Conservation (phyloP, 768 basidiomycete genomes). For the Terana coerulea region DNA sequence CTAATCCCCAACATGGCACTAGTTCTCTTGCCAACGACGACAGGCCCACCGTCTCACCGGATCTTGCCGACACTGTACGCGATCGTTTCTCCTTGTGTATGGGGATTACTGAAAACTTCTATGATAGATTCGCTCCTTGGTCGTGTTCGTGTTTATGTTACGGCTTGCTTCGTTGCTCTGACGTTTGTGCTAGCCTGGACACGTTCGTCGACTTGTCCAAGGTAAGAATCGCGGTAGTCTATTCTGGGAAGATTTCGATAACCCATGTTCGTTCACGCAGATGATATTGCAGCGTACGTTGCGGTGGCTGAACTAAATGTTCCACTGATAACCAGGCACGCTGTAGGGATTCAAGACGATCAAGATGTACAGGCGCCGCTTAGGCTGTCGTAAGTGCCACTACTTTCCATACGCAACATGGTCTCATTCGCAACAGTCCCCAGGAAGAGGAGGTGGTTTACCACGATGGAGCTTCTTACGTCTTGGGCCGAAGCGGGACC, state of each 20-base stretch:
- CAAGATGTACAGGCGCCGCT: constrained; percentile 34
- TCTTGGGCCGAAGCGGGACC: constrained; percentile 69
- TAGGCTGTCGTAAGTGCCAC: constrained; percentile 24
- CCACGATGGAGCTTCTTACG: constrained; percentile 57
- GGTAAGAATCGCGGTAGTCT: background rate
- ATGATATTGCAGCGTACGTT: background rate
- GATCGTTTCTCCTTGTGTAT: background rate
- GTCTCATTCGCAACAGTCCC: constrained; percentile 21
- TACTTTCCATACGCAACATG: background rate
- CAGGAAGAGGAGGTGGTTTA: constrained; percentile 57
- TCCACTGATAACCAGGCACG: background rate
- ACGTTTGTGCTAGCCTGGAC: background rate
- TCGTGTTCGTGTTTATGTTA: background rate
- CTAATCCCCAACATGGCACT: background rate
- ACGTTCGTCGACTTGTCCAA: background rate
- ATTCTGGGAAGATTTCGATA: background rate
- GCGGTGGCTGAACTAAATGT: background rate
- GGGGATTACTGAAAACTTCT: background rate
- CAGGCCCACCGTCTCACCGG: background rate
- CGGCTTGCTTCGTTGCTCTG: background rate
- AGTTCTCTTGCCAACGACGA: background rate
- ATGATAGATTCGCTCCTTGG: background rate
- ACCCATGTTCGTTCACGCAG: background rate
- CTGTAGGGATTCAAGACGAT: constrained; percentile 46
- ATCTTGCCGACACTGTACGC: background rate